Evolutionary conservation across 495 filamentous ascomycete species (phyloP), one percentile per base, ranked within the genome.

Genomic region (Echria macrotheca): DNA sequence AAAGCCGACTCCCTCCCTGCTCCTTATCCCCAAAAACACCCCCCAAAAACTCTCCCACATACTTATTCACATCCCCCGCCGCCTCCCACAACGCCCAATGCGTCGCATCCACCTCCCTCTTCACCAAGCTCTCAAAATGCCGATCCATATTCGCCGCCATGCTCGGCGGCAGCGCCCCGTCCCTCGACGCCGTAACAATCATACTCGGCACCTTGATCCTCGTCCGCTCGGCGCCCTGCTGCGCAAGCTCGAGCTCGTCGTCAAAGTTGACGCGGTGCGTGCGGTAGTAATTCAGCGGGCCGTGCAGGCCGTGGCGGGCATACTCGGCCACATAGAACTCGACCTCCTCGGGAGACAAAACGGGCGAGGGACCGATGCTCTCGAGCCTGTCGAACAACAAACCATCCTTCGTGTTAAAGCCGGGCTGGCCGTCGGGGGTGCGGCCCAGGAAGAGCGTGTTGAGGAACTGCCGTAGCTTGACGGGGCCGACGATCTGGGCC

Each of bases 271-370:
- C 63, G 61, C 80, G 59, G 1, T 72, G 64, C 2, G 80, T 85
- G 12, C 85, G 77, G 64, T 97, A 96, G 89, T 90, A 96, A 56
- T 90, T 85, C 80, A 85, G 71, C 15, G 87, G 84, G 2, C 86
- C 87, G 54, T 82, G 77, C 45, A 96, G 58, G 0, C 90, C 91
- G 52, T 82, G 72, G n/a, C 79, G 74, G 10, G 69, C 67, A 61
- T 78, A 94, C 65, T 88, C 71, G 28, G 78, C 69, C 12, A 78
- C 78, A 63, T 95, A 96, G 65, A 79, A 88, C 37, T 89, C 83
- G 43, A 89, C 61, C 57, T 91, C 83, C 74, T 84, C 78, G 46
- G 79, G 73, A 52, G 64, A 75, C 57, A 94, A 49, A 35, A 93
- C 56, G 48, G 58, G 61, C 32, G 69, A 69, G 44, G 72, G 76